These are phyloP conservation scores for Agrocybe chaxingu DNA, from an alignment of 768 basidiomycete genomes.

Conservation along the genomic window DNA sequence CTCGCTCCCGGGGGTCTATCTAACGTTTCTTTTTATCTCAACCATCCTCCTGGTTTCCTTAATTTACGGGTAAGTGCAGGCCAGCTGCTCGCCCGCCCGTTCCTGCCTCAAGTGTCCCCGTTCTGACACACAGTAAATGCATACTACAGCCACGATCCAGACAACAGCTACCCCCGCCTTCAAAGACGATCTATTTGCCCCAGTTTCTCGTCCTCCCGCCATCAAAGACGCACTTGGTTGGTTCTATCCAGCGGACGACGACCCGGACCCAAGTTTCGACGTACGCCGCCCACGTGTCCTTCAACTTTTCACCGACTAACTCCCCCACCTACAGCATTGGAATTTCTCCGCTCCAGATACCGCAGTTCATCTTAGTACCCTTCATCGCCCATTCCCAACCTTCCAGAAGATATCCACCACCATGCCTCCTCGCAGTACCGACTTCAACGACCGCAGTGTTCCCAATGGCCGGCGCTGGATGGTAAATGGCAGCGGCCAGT, in stretches of 20 bases:
- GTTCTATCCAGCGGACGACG: constrained; percentile 46
- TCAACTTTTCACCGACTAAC: constrained; percentile 10
- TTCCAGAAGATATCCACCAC: constrained; percentile 35
- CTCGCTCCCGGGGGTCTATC: constrained; percentile 10
- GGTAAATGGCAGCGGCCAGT: constrained; percentile 59
- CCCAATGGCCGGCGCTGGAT: constrained; percentile 54
- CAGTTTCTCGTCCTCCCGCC: constrained; percentile 26
- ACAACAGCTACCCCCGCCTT: constrained; percentile 33
- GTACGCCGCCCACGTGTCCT: constrained; percentile 37
- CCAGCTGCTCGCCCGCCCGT: too few species aligned
- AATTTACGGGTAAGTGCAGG: too few species aligned
- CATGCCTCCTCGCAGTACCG: constrained; percentile 50
- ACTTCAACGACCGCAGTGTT: constrained; percentile 34
- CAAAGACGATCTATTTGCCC: constrained; percentile 11
- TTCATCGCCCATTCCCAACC: constrained; percentile 26
- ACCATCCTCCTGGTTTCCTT: constrained; percentile 3
- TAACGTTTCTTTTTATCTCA: neutral
- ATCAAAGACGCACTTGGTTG: constrained; percentile 42
- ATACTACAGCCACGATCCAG: constrained; percentile 59
- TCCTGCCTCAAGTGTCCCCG: constrained; percentile 21
- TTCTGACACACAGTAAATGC: constrained; percentile 55
- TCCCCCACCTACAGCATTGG: constrained; percentile 39
- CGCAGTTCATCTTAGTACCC: constrained; percentile 30
- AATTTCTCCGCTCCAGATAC: constrained; percentile 38
- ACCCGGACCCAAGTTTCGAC: constrained; percentile 41